Evolutionary conservation across 2,329 filamentous ascomycete genomes (phyloP).

Genomic region (Onygena corvina): DNA sequence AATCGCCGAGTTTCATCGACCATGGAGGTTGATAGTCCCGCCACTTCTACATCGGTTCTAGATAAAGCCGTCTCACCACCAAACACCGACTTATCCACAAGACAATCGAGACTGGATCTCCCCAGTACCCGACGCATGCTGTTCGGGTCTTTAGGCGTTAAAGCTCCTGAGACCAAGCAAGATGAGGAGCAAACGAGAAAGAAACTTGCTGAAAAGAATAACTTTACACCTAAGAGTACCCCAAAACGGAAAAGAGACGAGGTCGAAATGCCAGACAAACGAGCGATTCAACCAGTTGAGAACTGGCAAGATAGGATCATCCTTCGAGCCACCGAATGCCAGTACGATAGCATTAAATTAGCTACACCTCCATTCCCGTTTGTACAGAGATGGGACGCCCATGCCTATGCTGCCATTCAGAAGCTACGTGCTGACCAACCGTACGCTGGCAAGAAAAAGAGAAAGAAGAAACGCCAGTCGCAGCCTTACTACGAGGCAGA

Average conservation of each 20-base stretch:
- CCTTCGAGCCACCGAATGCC: constrained; percentile 73
- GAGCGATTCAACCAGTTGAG: constrained; percentile 41
- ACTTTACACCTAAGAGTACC: constrained; percentile 30
- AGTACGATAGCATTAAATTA: constrained; percentile 54
- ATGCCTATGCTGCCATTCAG: constrained; percentile 45
- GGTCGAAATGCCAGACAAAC: constrained; percentile 17
- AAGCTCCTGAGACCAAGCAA: constrained; percentile 53
- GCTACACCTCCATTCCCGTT: constrained; percentile 81
- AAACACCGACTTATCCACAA: constrained; percentile 17
- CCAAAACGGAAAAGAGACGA: constrained; percentile 18
- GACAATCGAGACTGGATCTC: constrained; percentile 42
- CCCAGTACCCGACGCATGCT: constrained; percentile 55
- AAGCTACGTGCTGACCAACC: constrained; percentile 24
- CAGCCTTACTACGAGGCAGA: constrained; percentile 38
- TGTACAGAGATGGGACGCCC: constrained; percentile 73
- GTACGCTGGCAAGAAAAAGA: constrained; percentile 34
- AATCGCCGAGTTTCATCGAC: constrained; percentile 13
- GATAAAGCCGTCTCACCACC: neutral
- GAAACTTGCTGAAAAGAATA: constrained; percentile 44
- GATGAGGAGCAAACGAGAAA: constrained; percentile 54
- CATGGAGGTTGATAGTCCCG: neutral
- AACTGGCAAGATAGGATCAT: constrained; percentile 64
- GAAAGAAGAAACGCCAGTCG: constrained; percentile 44
- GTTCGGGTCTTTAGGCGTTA: constrained; percentile 60
- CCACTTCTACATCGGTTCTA: constrained; percentile 6